phyloP scores from a whole-genome alignment of 1,139 yeast species.

The Pichia sp. region DNA sequence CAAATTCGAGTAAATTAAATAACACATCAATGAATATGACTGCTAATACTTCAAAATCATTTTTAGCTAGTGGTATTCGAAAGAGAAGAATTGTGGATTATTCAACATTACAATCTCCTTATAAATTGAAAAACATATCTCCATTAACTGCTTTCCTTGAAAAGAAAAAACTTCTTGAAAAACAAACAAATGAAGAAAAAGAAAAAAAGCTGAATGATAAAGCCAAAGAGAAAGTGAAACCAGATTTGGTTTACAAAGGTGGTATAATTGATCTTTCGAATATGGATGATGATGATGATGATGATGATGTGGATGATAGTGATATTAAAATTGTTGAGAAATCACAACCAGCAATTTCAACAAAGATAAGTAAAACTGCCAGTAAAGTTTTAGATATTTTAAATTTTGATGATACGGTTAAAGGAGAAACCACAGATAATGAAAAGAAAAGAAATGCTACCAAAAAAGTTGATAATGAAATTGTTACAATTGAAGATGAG shows the following conservation, averaged over 20 bases:
- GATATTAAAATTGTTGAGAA: slow-evolving; percentile 1
- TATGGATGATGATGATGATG: slow-evolving; percentile 13
- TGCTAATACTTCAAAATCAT: slow-evolving; percentile 3
- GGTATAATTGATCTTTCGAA: slow-evolving; percentile 20
- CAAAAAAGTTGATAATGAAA: not conserved
- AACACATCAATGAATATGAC: slow-evolving; percentile 1
- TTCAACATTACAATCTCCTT: slow-evolving; percentile 61
- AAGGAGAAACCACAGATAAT: slow-evolving; percentile 19
- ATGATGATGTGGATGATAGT: slow-evolving; percentile 3
- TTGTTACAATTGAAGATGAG: not conserved
- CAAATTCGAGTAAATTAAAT: not conserved
- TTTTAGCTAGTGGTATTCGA: slow-evolving; percentile 29
- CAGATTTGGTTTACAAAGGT: slow-evolving; percentile 17
- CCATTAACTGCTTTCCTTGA: slow-evolving; percentile 33
- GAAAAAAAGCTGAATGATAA: slow-evolving; percentile 11
- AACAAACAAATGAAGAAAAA: slow-evolving; percentile 18
- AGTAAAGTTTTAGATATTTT: slow-evolving; percentile 57
- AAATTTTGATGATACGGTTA: slow-evolving; percentile 33
- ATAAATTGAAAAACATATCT: slow-evolving; percentile 40
- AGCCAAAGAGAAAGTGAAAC: slow-evolving; percentile 20
- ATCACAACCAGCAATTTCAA: too few species aligned
- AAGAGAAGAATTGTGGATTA: slow-evolving; percentile 54
- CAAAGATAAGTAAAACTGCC: slow-evolving; percentile 55
- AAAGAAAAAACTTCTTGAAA: slow-evolving; percentile 19
- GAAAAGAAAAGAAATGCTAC: slow-evolving; percentile 2